A percentile compares a stretch with the other conserved stretches of the same genome.
These are phyloP conservation scores for Tricholoma bakamatsutake DNA, from an alignment of 768 basidiomycete genomes.

Conservation along the genomic window DNA sequence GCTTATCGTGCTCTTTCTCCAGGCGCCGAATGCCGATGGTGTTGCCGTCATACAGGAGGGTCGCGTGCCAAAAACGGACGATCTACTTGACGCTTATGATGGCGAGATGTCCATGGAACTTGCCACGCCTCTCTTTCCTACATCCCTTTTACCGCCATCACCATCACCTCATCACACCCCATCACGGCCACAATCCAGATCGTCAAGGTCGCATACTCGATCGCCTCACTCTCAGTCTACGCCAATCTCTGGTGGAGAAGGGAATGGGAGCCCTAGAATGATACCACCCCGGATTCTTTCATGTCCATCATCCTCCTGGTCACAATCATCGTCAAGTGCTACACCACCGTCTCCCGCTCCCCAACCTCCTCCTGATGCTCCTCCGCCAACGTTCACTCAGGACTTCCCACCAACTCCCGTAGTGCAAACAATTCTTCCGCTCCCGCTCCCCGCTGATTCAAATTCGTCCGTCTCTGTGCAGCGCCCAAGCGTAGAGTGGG, in stretches of 20 bases:
- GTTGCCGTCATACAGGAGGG: not conserved
- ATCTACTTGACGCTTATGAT: slow-evolving; percentile 26
- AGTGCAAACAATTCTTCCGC: not conserved
- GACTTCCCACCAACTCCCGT: not conserved
- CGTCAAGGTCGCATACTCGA: not conserved
- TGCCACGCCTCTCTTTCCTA: slow-evolving; percentile 42
- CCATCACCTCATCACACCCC: not conserved
- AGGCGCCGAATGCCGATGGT: not conserved
- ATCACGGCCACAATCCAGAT: not conserved
- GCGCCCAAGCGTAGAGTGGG: not conserved
- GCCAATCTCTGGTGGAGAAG: not conserved
- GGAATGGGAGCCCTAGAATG: not conserved
- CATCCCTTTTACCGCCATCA: not conserved
- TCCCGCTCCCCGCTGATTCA: not conserved
- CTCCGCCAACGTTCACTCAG: not conserved
- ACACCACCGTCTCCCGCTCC: not conserved
- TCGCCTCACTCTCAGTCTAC: not conserved
- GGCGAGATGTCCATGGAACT: slow-evolving; percentile 47
- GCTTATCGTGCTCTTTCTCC: not conserved
- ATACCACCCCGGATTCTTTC: slow-evolving; percentile 1
- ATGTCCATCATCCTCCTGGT: not conserved
- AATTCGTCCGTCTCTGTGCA: not conserved
- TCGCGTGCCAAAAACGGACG: slow-evolving; percentile 1
- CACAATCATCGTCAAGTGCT: not conserved
- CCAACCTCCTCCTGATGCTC: not conserved